Evolutionary conservation across 129 eudicot species (phyloP), one percentile per base, ranked within the genome.

Genomic region (Flaveria linearis): DNA sequence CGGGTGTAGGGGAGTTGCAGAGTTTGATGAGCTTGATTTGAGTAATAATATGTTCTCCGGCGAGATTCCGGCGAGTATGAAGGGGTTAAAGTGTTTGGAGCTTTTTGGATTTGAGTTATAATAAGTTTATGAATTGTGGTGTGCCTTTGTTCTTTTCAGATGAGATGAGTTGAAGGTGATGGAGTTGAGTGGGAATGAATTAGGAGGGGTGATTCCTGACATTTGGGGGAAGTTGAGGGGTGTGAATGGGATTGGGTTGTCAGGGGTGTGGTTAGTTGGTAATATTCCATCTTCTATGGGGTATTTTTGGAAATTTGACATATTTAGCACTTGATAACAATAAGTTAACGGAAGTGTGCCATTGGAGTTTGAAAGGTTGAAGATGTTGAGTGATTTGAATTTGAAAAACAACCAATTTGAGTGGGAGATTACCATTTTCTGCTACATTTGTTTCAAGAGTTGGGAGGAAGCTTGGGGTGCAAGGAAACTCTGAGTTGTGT

Each of bases 121-220:
- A 92, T 60, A 36, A 20, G 0, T 87, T 92, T 46, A 78, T 68
- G 9, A 83, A 79, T 11, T 36, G 22, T 16, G 97, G 97, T 33
- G 78, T 92, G 17, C 97, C 97, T 1, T 50, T 84, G 79, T 76
- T 87, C 57, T 75, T 92, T 36, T 70, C 73, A 2, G 85, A 84
- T 92, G 96, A 23, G 76, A n/a, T 3, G 73, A 78, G 22, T 69
- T 91, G 71, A 89, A 71, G 77, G 92, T 86, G 80, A 69, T 92
- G 68, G 75, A 87, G 69, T 53, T 92, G 84, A 89, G 89, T 68
- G 97, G 97, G 69, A 92, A 92, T 68, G 49, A 36, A 9, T 85
- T 92, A 8, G 93, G 97, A 85, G 97, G 97, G 88, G 57, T 68
- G 30, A 87, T 92, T 67, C 97, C 97, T 22, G 96, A 92, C 71